Evolutionary conservation across 1,139 yeast species (phyloP).

Genomic region (Nakaseomyces kungkrabaensis): DNA sequence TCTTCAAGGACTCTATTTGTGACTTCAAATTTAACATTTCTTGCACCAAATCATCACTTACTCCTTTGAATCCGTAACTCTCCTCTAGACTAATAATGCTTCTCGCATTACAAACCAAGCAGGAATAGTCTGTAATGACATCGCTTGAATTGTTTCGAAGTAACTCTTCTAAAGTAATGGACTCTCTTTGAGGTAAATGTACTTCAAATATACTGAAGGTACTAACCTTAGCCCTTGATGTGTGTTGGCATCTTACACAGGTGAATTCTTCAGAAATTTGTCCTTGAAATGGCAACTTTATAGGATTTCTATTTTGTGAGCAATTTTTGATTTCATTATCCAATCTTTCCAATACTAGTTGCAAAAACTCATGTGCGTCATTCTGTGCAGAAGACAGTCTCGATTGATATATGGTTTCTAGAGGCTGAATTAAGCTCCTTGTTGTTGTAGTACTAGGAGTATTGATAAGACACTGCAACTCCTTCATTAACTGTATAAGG

Average conservation of each 20-base stretch:
- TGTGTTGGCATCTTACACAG: slow-evolving; percentile 57
- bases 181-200: slow-evolving; percentile 54
- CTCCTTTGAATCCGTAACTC: slow-evolving; percentile 8
- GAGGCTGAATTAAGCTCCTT: slow-evolving; percentile 63
- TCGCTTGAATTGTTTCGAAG: slow-evolving; percentile 55
- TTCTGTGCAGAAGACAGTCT: slow-evolving; percentile 77
- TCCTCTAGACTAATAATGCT: slow-evolving; percentile 34
- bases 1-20: slow-evolving; percentile 35
- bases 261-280: slow-evolving; percentile 53
- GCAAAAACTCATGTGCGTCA: slow-evolving; percentile 90
- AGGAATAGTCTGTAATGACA: slow-evolving; percentile 70
- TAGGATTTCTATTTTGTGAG: background rate
- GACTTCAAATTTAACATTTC: slow-evolving; percentile 26
- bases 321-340: slow-evolving; percentile 47
- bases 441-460: slow-evolving; percentile 53
- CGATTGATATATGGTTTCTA: slow-evolving; percentile 71
- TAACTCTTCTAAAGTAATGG: slow-evolving; percentile 43
- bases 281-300: slow-evolving; percentile 52
- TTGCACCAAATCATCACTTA: slow-evolving; percentile 11
- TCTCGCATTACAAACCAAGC: slow-evolving; percentile 55
- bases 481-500: slow-evolving; percentile 6
- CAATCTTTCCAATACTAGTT: slow-evolving; percentile 66
- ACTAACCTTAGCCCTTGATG: slow-evolving; percentile 49
- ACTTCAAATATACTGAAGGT: slow-evolving; percentile 67
- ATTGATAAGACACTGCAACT: slow-evolving; percentile 51